Conservation (phyloP, 2,329 filamentous ascomycete genomes). For the Lecanosticta acicola region DNA sequence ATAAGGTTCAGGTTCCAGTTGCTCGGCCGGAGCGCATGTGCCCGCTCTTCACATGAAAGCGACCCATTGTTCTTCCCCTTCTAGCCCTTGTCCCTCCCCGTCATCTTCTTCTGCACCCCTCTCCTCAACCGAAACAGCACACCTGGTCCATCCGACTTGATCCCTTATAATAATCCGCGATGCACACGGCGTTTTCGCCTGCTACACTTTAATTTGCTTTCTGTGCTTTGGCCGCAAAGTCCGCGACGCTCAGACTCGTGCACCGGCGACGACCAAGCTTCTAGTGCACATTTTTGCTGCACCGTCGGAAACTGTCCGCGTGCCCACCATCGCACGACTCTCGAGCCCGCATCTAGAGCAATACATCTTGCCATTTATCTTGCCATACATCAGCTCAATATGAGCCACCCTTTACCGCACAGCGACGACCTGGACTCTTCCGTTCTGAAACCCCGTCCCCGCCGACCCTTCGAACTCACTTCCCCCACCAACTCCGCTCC, state of each 20-base stretch:
- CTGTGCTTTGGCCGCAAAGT: not conserved
- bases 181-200: not conserved
- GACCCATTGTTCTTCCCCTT: conserved; percentile 3
- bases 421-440: conserved; percentile 18
- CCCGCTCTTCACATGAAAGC: conserved; percentile 5
- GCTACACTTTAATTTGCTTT: not conserved
- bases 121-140: not conserved
- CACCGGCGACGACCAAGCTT: not conserved
- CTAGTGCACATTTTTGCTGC: not conserved
- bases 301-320: too few relatives aligned
- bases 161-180: not conserved
- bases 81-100: not conserved
- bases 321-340: too few relatives aligned
- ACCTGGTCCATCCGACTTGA: not conserved
- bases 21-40: too few relatives aligned
- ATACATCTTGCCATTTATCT: too few relatives aligned
- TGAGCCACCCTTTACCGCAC: conserved; percentile 25
- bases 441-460: conserved; percentile 49
- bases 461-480: conserved; percentile 63
- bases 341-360: too few relatives aligned
- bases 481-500: conserved; percentile 29
- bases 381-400: conserved; percentile 12
- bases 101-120: too few relatives aligned
- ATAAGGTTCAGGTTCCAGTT: too few relatives aligned
- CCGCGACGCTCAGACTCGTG: not conserved